phyloP scores from a whole-genome alignment of 345 rosid genomes.

The Laguncularia racemosa region DNA sequence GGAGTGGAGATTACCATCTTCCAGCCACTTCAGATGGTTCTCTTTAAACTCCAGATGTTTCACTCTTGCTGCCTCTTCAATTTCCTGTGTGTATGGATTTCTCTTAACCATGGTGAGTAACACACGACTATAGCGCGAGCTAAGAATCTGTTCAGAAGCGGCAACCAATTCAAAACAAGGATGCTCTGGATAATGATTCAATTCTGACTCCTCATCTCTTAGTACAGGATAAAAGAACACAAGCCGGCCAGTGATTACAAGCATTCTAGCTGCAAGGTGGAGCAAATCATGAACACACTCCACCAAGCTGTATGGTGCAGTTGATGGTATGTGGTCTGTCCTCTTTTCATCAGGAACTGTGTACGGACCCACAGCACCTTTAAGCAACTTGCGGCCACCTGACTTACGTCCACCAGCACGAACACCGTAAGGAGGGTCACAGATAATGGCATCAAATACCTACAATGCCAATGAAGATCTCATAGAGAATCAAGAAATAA shows the following conservation, averaged over 20 bases:
- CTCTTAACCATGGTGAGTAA: conserved; percentile 80
- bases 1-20: conserved; percentile 84
- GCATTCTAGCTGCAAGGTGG: conserved; percentile 83
- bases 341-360: conserved; percentile 91
- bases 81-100: conserved; percentile 44
- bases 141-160: conserved; percentile 80
- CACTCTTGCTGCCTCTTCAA: conserved; percentile 51
- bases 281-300: conserved; percentile 94
- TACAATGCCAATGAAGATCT: conserved; percentile 11
- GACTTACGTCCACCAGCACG: conserved; percentile 97
- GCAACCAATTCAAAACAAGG: conserved; percentile 72
- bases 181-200: conserved; percentile 59
- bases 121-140: conserved; percentile 76
- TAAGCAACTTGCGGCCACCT: conserved; percentile 83
- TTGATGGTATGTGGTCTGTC: conserved; percentile 87
- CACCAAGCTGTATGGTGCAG: conserved; percentile 73
- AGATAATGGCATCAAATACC: conserved; percentile 84
- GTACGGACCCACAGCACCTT: conserved; percentile 78
- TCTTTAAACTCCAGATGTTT: conserved; percentile 77
- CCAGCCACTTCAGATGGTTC: conserved; percentile 87
- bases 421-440: conserved; percentile 96
- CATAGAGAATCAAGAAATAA: background rate
- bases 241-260: conserved; percentile 79
- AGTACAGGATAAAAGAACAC: conserved; percentile 81
- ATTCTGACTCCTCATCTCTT: conserved; percentile 47